These are phyloP conservation scores for Neurospora cerealis DNA, from an alignment of 495 filamentous ascomycete genomes.

Conservation along the genomic window DNA sequence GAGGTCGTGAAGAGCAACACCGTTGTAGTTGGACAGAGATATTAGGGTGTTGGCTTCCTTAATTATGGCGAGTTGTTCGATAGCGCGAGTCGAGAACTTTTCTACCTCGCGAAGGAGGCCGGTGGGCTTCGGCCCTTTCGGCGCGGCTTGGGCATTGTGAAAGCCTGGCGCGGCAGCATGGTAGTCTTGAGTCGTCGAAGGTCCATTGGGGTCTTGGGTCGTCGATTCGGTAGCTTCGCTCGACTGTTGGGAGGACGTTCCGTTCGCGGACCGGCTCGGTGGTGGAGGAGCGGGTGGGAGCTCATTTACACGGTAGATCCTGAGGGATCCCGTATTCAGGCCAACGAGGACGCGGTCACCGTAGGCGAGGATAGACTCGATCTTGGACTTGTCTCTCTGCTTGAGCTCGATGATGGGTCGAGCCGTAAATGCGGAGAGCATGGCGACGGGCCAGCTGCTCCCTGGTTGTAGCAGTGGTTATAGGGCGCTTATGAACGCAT, in stretches of 20 bases:
- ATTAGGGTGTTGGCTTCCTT: constrained; percentile 89
- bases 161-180: constrained; percentile 4
- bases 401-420: constrained; percentile 94
- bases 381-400: constrained; percentile 86
- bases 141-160: constrained; percentile 13
- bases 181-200: not conserved
- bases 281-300: constrained; percentile 9
- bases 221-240: not conserved
- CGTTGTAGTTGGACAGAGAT: constrained; percentile 68
- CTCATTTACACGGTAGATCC: constrained; percentile 84
- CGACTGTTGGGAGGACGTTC: constrained; percentile 14
- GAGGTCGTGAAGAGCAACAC: constrained; percentile 81
- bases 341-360: constrained; percentile 90
- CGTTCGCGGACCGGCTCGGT: constrained; percentile 17
- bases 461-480: constrained; percentile 1
- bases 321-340: constrained; percentile 76
- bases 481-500: constrained; percentile 14
- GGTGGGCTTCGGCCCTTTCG: constrained; percentile 47
- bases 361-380: constrained; percentile 87
- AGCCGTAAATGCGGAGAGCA: constrained; percentile 97
- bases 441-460: constrained; percentile 39
- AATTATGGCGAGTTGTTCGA: constrained; percentile 88
- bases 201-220: not conserved
- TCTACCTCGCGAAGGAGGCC: constrained; percentile 84
- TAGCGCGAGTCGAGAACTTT: constrained; percentile 78